These are phyloP conservation scores for Mycena capillaripes DNA, from an alignment of 768 basidiomycete genomes.

Conservation along the genomic window DNA sequence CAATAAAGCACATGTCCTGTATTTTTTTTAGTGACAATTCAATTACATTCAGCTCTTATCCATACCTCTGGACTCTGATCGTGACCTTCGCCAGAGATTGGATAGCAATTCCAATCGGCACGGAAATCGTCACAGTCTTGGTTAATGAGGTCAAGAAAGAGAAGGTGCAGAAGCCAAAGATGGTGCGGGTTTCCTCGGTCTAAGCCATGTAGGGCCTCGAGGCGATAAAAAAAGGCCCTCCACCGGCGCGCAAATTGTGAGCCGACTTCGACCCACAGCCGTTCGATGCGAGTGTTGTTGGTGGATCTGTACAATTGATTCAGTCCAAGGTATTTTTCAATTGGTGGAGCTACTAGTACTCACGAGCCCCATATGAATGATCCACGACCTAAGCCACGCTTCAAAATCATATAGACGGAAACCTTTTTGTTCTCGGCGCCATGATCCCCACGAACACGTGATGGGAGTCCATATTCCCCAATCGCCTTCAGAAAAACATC, in stretches of 20 bases:
- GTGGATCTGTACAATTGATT: constrained; percentile 16
- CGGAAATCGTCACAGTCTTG: constrained; percentile 33
- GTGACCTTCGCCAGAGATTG: constrained; percentile 38
- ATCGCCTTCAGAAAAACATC: constrained; percentile 20
- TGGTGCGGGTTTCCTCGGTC: constrained; percentile 12
- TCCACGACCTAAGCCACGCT: constrained; percentile 35
- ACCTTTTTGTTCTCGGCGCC: constrained; percentile 45
- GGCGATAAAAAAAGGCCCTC: constrained; percentile 27
- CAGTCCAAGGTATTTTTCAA: not conserved
- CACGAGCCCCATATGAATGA: constrained; percentile 29
- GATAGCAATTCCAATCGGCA: constrained; percentile 35
- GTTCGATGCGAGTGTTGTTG: constrained; percentile 21
- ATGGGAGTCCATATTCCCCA: constrained; percentile 32
- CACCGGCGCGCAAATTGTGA: constrained; percentile 25
- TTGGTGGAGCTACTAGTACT: not conserved
- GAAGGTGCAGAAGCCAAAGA: constrained; percentile 22
- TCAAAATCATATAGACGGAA: constrained; percentile 43
- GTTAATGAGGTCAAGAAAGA: constrained; percentile 24
- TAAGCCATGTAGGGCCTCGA: constrained; percentile 12
- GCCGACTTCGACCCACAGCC: constrained; percentile 31
- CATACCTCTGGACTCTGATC: constrained; percentile 29
- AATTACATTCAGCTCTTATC: too few species aligned
- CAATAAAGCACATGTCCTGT: constrained; percentile 28
- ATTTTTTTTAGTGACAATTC: too few species aligned
- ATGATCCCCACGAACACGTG: constrained; percentile 40